Conservation (phyloP, 2,329 filamentous ascomycete species). For the Aspergillus texensis region DNA sequence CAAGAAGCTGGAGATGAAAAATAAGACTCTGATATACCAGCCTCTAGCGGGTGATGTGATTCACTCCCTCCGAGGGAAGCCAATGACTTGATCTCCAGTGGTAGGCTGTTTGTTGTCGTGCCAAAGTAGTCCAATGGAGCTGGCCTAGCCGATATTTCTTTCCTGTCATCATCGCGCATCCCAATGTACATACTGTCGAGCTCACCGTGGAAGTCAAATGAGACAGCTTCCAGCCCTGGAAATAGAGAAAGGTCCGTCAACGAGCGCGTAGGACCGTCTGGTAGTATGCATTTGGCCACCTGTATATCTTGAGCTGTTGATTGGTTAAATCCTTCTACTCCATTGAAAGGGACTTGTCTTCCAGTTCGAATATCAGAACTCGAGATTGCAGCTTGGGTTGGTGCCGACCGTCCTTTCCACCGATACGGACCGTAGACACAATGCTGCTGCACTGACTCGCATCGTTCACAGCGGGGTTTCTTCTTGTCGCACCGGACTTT, state of each 20-base stretch:
- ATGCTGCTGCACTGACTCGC: neutral
- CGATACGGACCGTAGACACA: slow-evolving; percentile 3
- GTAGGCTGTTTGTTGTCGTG: neutral
- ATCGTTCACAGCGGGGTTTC: slow-evolving; percentile 1
- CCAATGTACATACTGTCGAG: neutral
- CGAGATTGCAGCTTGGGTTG: neutral
- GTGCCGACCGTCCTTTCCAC: neutral
- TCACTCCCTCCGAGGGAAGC: neutral
- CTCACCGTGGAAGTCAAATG: neutral
- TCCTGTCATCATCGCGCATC: neutral
- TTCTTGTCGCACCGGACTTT: neutral
- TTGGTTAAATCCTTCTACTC: neutral
- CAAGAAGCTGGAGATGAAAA: neutral
- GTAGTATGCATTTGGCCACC: too few species aligned
- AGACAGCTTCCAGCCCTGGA: neutral
- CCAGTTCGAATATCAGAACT: neutral
- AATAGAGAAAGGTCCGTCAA: neutral
- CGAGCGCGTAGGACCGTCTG: neutral
- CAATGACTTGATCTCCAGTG: too few species aligned
- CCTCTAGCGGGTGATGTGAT: neutral
- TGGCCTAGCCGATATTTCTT: neutral
- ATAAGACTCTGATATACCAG: neutral
- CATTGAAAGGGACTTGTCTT: neutral
- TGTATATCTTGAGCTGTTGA: neutral
- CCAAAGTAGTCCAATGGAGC: neutral